Evolutionary conservation across 2,329 filamentous ascomycete genomes (phyloP).

Genomic region (Aspergillus pseudoterreus): DNA sequence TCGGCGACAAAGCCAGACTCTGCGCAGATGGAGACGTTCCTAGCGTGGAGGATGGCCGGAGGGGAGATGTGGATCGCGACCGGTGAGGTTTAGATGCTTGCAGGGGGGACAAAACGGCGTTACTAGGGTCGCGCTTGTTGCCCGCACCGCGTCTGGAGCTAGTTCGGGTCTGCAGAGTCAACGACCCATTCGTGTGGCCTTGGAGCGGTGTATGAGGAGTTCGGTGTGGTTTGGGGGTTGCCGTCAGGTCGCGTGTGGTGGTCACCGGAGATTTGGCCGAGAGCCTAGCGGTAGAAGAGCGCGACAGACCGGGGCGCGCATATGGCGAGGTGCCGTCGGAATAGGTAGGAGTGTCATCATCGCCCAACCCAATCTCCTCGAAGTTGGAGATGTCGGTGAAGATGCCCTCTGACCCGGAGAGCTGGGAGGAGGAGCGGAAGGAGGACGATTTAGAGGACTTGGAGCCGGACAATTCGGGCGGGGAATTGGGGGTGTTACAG

Average conservation of each 20-base stretch:
- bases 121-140: constrained; percentile 20
- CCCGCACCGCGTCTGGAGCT: constrained; percentile 22
- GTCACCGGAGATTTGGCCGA: constrained; percentile 24
- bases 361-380: constrained; percentile 86
- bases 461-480: constrained; percentile 74
- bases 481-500: constrained; percentile 59
- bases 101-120: constrained; percentile 23
- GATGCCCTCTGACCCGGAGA: constrained; percentile 64
- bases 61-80: constrained; percentile 28
- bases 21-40: constrained; percentile 23
- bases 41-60: constrained; percentile 23
- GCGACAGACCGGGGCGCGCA: constrained; percentile 20
- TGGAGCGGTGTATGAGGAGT: constrained; percentile 22
- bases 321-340: constrained; percentile 29
- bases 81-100: constrained; percentile 27
- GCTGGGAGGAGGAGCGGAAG: constrained; percentile 71
- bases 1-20: constrained; percentile 24
- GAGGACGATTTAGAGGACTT: constrained; percentile 92
- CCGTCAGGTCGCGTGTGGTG: constrained; percentile 34
- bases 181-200: constrained; percentile 24
- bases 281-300: constrained; percentile 24
- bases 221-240: constrained; percentile 22
- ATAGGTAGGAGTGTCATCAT: constrained; percentile 51
- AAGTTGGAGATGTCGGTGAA: constrained; percentile 77
- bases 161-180: constrained; percentile 22